These are phyloP conservation scores for Mycotypha africana DNA, from an alignment of 371 early-diverging fungal species.

Conservation along the genomic window DNA sequence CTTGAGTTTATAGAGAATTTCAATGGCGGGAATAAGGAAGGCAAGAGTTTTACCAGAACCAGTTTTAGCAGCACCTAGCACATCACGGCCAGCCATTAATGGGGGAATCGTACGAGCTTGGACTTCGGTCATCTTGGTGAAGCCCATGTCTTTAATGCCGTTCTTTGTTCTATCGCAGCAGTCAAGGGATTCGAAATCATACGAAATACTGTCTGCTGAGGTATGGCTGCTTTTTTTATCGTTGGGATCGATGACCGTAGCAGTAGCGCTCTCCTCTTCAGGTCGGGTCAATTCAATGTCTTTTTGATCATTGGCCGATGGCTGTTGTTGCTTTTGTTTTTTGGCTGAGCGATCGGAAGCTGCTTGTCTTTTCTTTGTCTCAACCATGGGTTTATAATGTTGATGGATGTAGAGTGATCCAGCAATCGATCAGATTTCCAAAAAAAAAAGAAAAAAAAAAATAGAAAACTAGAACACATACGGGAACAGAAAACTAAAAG, in stretches of 20 bases:
- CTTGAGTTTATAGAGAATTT: slow-evolving; percentile 78
- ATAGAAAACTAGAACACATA: too few species aligned
- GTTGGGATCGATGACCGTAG: too few species aligned
- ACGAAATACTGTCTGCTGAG: not conserved
- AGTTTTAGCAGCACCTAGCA: slow-evolving; percentile 98
- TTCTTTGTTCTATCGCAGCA: slow-evolving; percentile 67
- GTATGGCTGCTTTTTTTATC: too few species aligned
- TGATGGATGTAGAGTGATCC: too few species aligned
- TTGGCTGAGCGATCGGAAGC: slow-evolving; percentile 18
- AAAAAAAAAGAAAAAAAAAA: not conserved
- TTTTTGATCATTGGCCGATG: slow-evolving; percentile 1
- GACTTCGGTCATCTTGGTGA: slow-evolving; percentile 95
- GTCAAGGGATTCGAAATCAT: slow-evolving; percentile 60
- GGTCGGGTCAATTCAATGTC: slow-evolving; percentile 3
- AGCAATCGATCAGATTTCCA: not conserved
- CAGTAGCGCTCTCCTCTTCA: slow-evolving; percentile 52
- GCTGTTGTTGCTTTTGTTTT: slow-evolving; percentile 17
- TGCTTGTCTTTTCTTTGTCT: slow-evolving; percentile 18
- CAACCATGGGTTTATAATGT: too few species aligned
- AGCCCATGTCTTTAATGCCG: slow-evolving; percentile 91
- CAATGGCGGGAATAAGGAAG: slow-evolving; percentile 96
- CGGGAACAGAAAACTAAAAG: too few species aligned
- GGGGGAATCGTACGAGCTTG: slow-evolving; percentile 96
- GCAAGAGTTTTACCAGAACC: slow-evolving; percentile 99
- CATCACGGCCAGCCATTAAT: slow-evolving; percentile 94